Percentiles rank a stretch among this genome's conserved stretches.
These are phyloP conservation scores for Russula olivacea DNA, from an alignment of 768 basidiomycete genomes.

Conservation along the genomic window DNA sequence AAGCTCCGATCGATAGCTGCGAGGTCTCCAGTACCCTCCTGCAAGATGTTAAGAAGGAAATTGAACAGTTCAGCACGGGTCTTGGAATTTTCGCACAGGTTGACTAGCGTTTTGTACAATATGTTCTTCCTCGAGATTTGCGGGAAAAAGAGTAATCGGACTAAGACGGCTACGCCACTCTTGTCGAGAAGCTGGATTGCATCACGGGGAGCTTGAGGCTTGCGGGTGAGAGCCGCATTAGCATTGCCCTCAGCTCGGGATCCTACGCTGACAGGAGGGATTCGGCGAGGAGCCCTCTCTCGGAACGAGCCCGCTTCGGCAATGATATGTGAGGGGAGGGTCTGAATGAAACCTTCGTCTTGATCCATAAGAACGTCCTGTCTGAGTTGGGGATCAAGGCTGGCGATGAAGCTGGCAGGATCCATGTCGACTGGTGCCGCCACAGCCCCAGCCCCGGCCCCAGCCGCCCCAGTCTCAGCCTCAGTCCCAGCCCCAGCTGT, in stretches of 20 bases:
- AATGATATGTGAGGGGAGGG: conserved; percentile 77
- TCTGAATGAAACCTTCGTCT: conserved; percentile 77
- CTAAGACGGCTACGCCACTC: conserved; percentile 76
- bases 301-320: conserved; percentile 75
- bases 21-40: conserved; percentile 92
- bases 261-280: conserved; percentile 15
- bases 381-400: conserved; percentile 81
- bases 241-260: conserved; percentile 18
- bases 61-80: conserved; percentile 92
- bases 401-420: conserved; percentile 86
- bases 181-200: conserved; percentile 93
- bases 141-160: conserved; percentile 94
- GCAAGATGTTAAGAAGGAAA: conserved; percentile 85
- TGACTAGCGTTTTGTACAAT: conserved; percentile 85
- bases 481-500: conserved; percentile 36
- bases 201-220: conserved; percentile 61
- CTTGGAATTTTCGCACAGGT: conserved; percentile 91
- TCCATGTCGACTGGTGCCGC: conserved; percentile 55
- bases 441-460: conserved; percentile 35
- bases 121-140: conserved; percentile 81
- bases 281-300: conserved; percentile 38
- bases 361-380: conserved; percentile 88
- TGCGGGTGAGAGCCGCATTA: conserved; percentile 38
- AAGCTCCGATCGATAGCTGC: conserved; percentile 91
- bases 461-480: conserved; percentile 29